Percentiles rank a stretch among this genome's conserved stretches.
phyloP scores from a whole-genome alignment of 352 stramenopile genomes.

The Lagenidium giganteum region DNA sequence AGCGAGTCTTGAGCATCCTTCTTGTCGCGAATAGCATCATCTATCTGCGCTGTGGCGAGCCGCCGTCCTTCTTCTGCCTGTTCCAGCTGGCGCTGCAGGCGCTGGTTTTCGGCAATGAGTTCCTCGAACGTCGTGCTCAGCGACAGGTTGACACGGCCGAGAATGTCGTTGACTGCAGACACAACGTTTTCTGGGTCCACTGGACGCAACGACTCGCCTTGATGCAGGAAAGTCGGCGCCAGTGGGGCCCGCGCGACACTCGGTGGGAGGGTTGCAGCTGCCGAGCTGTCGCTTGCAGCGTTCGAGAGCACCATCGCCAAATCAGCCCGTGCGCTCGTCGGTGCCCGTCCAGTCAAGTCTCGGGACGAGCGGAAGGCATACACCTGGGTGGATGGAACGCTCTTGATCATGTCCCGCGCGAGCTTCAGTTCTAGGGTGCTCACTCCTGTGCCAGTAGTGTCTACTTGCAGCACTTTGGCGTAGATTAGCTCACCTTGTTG shows the following conservation, averaged over 20 bases:
- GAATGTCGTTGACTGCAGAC: constrained; percentile 72
- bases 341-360: no score
- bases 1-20: constrained; percentile 72
- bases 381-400: constrained; percentile 51
- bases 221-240: constrained; percentile 15
- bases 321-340: no score
- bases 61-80: constrained; percentile 59
- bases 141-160: constrained; percentile 65
- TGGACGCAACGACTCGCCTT: no score
- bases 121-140: constrained; percentile 62
- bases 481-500: constrained; percentile 46
- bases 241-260: no score
- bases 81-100: constrained; percentile 51
- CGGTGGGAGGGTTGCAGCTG: background rate
- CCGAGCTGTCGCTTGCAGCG: background rate
- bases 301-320: background rate
- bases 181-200: constrained; percentile 35
- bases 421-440: constrained; percentile 63
- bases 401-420: constrained; percentile 26
- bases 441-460: constrained; percentile 26
- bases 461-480: constrained; percentile 47
- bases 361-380: constrained; percentile 69
- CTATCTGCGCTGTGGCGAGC: constrained; percentile 51
- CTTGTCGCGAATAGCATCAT: constrained; percentile 62
- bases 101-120: constrained; percentile 56